Evolutionary conservation across 352 stramenopile genomes (phyloP).

Genomic region (Pythium insidiosum): DNA sequence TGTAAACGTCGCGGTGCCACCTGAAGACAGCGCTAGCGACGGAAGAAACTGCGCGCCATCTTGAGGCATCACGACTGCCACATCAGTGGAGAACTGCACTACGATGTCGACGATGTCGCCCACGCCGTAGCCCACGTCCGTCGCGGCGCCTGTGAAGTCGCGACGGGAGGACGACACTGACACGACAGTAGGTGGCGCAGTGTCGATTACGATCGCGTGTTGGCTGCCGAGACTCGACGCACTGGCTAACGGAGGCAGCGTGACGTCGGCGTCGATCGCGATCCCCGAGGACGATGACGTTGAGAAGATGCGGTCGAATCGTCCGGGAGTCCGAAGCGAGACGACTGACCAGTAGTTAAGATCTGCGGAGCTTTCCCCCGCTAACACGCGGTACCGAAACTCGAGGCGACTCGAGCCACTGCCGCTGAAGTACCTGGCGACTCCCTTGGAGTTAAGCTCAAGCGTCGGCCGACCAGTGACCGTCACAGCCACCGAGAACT

Average conservation of each 20-base stretch:
- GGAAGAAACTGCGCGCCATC: too few species aligned
- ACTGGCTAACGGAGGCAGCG: constrained; percentile 20
- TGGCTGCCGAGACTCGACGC: constrained; percentile 22
- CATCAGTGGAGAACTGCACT: constrained; percentile 51
- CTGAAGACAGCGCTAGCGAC: constrained; percentile 38
- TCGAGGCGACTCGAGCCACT: constrained; percentile 30
- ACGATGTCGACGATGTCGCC: constrained; percentile 65
- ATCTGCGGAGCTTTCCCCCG: constrained; percentile 23
- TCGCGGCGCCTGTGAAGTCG: constrained; percentile 19
- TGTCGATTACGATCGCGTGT: constrained; percentile 32
- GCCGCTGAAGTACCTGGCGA: constrained; percentile 39
- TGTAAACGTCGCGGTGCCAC: constrained; percentile 34
- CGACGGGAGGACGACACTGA: constrained; percentile 38
- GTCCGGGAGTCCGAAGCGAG: constrained; percentile 23
- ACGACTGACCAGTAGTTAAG: constrained; percentile 48
- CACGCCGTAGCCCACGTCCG: constrained; percentile 37
- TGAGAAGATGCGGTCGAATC: constrained; percentile 5
- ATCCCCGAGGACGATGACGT: constrained; percentile 11
- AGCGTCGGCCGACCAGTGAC: constrained; percentile 44
- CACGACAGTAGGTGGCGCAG: constrained; percentile 22
- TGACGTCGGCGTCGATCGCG: constrained; percentile 27
- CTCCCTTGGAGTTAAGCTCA: constrained; percentile 59
- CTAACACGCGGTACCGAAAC: constrained; percentile 62
- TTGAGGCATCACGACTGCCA: constrained; percentile 42
- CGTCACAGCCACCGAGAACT: constrained; percentile 39